These are phyloP conservation scores for Hortaea werneckii DNA, from an alignment of 2,329 filamentous ascomycete genomes.

Conservation along the genomic window DNA sequence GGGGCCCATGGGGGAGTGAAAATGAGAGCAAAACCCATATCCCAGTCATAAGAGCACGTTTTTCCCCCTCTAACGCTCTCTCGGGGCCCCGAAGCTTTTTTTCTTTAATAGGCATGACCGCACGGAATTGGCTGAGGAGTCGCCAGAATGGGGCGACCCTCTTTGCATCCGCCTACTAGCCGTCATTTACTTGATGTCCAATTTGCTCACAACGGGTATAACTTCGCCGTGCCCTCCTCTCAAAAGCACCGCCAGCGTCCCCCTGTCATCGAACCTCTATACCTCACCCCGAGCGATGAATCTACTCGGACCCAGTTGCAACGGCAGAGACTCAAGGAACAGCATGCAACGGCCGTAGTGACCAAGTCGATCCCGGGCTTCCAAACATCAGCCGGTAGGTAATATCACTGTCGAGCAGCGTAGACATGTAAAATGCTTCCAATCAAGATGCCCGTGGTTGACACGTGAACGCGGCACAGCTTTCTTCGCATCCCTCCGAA, in stretches of 20 bases:
- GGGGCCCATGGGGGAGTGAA: not conserved
- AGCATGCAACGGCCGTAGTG: slow-evolving; percentile 15
- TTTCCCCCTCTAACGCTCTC: not conserved
- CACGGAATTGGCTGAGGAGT: not conserved
- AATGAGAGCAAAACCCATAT: too few relatives aligned
- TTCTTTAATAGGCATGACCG: not conserved
- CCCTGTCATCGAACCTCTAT: slow-evolving; percentile 8
- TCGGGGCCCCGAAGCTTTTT: not conserved
- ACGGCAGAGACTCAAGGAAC: slow-evolving; percentile 17
- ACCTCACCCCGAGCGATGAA: slow-evolving; percentile 15
- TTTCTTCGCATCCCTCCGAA: slow-evolving; percentile 72
- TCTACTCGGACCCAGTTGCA: slow-evolving; percentile 22
- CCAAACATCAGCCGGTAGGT: slow-evolving; percentile 27
- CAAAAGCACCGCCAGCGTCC: slow-evolving; percentile 1
- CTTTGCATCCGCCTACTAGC: slow-evolving; percentile 8
- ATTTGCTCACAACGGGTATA: slow-evolving; percentile 8
- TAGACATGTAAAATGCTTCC: too few relatives aligned
- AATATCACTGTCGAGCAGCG: not conserved
- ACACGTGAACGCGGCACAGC: slow-evolving; percentile 39
- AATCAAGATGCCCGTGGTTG: not conserved
- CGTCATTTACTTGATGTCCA: slow-evolving; percentile 14
- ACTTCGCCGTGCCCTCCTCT: not conserved
- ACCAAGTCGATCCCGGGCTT: slow-evolving; percentile 24
- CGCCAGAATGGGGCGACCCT: slow-evolving; percentile 3
- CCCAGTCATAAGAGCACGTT: slow-evolving; percentile 2